Base-by-base conservation (phyloP, 2,329 filamentous ascomycete species). In the Colletotrichum chlorophyti region DNA sequence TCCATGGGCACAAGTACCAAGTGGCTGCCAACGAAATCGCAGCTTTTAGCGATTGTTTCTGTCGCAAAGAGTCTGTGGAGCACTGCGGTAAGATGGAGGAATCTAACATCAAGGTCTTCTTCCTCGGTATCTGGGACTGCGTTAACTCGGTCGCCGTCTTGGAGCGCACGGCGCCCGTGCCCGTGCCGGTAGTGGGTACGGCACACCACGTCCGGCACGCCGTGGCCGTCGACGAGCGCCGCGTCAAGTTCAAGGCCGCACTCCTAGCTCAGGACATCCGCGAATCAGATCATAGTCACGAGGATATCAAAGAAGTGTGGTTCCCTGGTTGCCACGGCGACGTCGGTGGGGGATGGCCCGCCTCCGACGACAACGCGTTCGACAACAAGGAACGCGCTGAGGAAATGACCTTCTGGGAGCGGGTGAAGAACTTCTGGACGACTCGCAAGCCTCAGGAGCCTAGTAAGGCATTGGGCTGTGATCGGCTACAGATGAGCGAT, bases 51-150 rank as follows among this genome's bases (percentile, higher is more conserved):
- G 72, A 73, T 19, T 82, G 79, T 0, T 82, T 83, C 57, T 81
- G 78, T 62, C 75, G 76, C 19, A 71, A 72, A 32, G 72, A 74
- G 41, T 46, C 17, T 26, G 48, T 53, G 19, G 34, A 53, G 6
- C 38, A 57, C 35, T 62, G 62, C 29, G 63, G 43, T 0, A 23
- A 53, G 24, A 7, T 46, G 9, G 58, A 63, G 6, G 65, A 69
- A 35, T 66, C 69, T 15, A 75, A 77, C 40, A 78, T 82, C 46
- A 77, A 76, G 40, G 75, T 83, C 6, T 79, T 80, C 65, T 83
- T 84, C 66, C 76, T 84, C n/a, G 82, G 82, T 1, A 73, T 83
- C 37, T 84, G 80, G 71, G 81, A 84, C 63, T 81, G 77, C 58
- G 81, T 84, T 37, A 82, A 80, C 65, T 80, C 77, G 3, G 79